Base-by-base conservation (phyloP, 1,139 yeast species). In the Diutina ranongensis region DNA sequence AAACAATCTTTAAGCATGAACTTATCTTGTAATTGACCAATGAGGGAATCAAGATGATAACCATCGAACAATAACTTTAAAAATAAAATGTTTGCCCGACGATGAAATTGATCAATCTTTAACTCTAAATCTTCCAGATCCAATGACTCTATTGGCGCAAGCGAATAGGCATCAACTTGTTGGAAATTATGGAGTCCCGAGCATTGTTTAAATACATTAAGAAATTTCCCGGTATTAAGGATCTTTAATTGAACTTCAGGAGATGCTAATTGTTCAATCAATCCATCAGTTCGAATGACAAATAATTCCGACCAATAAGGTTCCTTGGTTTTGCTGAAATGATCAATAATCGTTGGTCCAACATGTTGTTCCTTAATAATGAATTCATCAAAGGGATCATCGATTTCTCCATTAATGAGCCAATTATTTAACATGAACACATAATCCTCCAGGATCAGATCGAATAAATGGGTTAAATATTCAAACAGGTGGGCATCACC, bases 251-350 rank as follows among this genome's bases (percentile, higher is more conserved):
- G 85, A 1, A 80, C 60, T 1, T 72, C 76, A n/a, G 67, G 67
- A 45, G 67, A 63, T 8, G 68, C 61, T 46, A 89, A 76, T 52
- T 83, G 92, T 46, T 74, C 72, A 2, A 94, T 78, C 20, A 88
- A 57, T 0, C 94, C 95, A 55, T 85, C 94, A 46, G 75, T 74
- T 46, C 92, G 70, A 9, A 88, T 70, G 10, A 86, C 75, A 58
- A 76, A 92, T 48, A 87, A 76, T 49, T 86, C 86, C 47, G 84
- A 85, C 97, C 97, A 92, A 55, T 83, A 81, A 49, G 82, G 80
- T 53, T 88, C 95, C 49, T 79, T 71, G 51, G 75, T 74, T 18
- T 73, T 60, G 45, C 70, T 68, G 50, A 73, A 71, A 7, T 72
- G 54, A 35, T 54, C 56, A 12, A n/a, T n/a, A 13, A 38, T n/a